Evolutionary conservation across 768 basidiomycete genomes (phyloP), one percentile per base, ranked within the genome.

Genomic region (Cantharellus anzutake): DNA sequence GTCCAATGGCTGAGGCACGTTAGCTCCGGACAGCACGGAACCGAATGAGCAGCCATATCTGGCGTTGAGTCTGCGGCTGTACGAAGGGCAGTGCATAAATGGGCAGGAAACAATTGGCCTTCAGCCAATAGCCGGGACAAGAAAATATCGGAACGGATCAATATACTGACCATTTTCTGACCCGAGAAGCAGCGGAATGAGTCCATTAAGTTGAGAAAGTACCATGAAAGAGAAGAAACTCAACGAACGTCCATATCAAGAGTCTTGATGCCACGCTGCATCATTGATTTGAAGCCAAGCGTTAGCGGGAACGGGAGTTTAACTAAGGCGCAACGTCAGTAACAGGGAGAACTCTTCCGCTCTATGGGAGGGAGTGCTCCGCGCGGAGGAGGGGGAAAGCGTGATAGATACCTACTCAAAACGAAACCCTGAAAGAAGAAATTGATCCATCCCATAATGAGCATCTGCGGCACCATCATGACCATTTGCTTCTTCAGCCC

Each of bases 351-450:
- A 29, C 20, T 29, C 20, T 29, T 29, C 20, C 20, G 20, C 20
- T 29, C 20, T 29, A 29, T 29, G 20, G 20, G 20, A 14, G 56
- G 40, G 41, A 41, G 42, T 5, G 42, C 42, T 5, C 37, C 34
- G 11, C 34, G 56, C 5, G 5, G 11, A 14, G 56, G 7, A 55
- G 7, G 52, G 14, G 11, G 7, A 14, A 55, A 41, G 39, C 35
- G 39, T 35, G 53, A 56, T 41, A 35, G 42, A 60, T 42, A 81
- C 93, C 70, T 69, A 98, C 94, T 97, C 60, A 97, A 77, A 61
- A 99, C 87, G 69, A 98, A 97, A 38, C 96, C 96, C 67, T 94
- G 86, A 74, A 98, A 99, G 81, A 99, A 99, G 71, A 93, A 91
- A 71, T 92, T 97, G 73, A 99, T 97, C 88, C 94, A 98, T 57